Base-by-base conservation (phyloP, 176 grass and related monocot genomes). In the Saccharum spontaneum region DNA sequence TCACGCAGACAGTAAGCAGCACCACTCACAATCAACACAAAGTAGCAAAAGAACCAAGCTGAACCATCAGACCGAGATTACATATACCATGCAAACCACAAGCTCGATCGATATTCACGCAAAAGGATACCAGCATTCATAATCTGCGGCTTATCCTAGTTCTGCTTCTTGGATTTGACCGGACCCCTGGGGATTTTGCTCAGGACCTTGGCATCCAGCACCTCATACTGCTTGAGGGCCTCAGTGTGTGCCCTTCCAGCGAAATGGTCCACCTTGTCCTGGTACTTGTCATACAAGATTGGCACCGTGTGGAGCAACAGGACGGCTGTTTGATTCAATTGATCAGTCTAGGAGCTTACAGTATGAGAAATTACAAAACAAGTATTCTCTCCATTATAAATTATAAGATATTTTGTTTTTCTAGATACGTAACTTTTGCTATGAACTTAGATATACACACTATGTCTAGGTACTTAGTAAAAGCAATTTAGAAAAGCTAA, bases 261-360 rank as follows among this genome's bases (percentile, higher is more conserved):
- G 0, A 93, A 83, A 75, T 89, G 75, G 9, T 98, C 95, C 44
- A 98, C 92, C 88, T 92, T 91, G 67, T 93, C 95, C 62, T 98
- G 92, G 16, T 98, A 95, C 87, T 89, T 93, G 67, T 98, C 91
- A 1, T 98, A 98, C 77, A 98, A 85, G 17, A 92, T 87, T 1
- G 93, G 95, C 60, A 98, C 87, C 2, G 89, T 93, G 80, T 98
- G 96, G 67, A 98, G 77, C 74, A 80, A 39, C 52, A 98, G 39
- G 14, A 89, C 90, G 14, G 84, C 90, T 92, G 82, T 54, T 78
- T 10, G 6, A 10, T 11, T 31, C 66, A 11, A 43, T 14, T 9
- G 12, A 54, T 87, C 76, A 79, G 72, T 59, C 4, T 2, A 36
- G 8, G 4, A 68, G 5, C 55, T 62, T 55, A 8, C 4, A 44